Evolutionary conservation across 1,284 basidiomycete genomes (phyloP).

Genomic region (Melampsora larici-populina): DNA sequence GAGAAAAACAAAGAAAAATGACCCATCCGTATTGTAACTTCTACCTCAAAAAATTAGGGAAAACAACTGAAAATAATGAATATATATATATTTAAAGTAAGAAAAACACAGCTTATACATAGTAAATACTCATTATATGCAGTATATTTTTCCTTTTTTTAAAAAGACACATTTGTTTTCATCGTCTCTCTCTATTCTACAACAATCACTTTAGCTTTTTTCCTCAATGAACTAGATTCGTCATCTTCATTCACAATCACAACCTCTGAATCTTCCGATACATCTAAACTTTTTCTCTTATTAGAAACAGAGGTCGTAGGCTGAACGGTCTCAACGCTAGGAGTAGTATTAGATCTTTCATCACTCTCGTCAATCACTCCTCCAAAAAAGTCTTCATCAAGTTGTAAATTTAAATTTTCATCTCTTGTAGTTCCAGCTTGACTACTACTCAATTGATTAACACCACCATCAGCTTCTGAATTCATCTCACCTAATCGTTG

Average conservation of each 20-base stretch:
- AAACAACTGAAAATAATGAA: no score
- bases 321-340: background rate
- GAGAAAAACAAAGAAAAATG: no score
- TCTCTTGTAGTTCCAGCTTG: background rate
- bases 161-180: no score
- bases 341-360: background rate
- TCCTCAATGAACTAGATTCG: background rate
- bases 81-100: no score
- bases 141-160: no score
- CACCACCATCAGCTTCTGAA: background rate
- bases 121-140: no score
- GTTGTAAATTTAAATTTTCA: slow-evolving; percentile 1
- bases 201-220: background rate
- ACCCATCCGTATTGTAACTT: no score
- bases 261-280: background rate
- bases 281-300: slow-evolving; percentile 5
- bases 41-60: no score
- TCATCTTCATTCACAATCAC: slow-evolving; percentile 1
- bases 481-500: background rate
- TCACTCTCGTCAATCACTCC: background rate
- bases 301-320: background rate
- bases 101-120: no score
- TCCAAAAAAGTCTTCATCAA: background rate
- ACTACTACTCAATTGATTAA: background rate
- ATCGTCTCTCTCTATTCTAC: background rate